Evolutionary conservation across 2,329 filamentous ascomycete species (phyloP).

Genomic region (Neonectria ditissima): DNA sequence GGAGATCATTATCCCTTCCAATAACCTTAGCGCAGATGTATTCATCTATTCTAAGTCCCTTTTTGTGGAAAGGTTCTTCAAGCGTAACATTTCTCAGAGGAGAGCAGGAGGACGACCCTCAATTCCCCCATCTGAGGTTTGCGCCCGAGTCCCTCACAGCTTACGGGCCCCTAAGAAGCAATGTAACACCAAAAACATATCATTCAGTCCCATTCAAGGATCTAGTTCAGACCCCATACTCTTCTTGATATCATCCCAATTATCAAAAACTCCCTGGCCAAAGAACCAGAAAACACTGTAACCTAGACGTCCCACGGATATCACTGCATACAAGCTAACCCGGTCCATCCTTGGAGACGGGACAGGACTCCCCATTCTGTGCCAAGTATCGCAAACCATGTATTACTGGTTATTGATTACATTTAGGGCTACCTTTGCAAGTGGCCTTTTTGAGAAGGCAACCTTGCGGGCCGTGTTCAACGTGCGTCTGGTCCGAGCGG

Average conservation of each 20-base stretch:
- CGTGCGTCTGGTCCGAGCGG: conserved; percentile 6
- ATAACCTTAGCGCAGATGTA: neutral
- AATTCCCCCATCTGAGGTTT: conserved; percentile 5
- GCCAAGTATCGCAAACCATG: conserved; percentile 1
- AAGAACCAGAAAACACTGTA: conserved; percentile 12
- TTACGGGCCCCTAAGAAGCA: conserved; percentile 10
- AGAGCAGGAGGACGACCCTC: conserved; percentile 4
- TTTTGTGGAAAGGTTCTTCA: neutral
- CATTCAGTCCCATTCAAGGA: conserved; percentile 10
- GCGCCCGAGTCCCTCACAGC: neutral
- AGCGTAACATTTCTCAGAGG: neutral
- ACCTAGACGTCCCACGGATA: conserved; percentile 13
- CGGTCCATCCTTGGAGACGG: conserved; percentile 3
- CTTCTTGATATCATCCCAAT: conserved; percentile 15
- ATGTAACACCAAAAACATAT: conserved; percentile 5
- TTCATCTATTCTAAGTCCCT: neutral
- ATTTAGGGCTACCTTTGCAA: neutral
- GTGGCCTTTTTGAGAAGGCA: neutral
- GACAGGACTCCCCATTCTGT: conserved; percentile 1
- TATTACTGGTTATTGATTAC: conserved; percentile 1
- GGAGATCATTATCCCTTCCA: neutral
- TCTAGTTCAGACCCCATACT: conserved; percentile 3
- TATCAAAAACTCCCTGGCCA: conserved; percentile 15
- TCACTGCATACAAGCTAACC: conserved; percentile 14
- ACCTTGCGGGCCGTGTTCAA: conserved; percentile 2